Evolutionary conservation across 805 yeast species (phyloP).

Genomic region (Yamadazyma phyllophila): DNA sequence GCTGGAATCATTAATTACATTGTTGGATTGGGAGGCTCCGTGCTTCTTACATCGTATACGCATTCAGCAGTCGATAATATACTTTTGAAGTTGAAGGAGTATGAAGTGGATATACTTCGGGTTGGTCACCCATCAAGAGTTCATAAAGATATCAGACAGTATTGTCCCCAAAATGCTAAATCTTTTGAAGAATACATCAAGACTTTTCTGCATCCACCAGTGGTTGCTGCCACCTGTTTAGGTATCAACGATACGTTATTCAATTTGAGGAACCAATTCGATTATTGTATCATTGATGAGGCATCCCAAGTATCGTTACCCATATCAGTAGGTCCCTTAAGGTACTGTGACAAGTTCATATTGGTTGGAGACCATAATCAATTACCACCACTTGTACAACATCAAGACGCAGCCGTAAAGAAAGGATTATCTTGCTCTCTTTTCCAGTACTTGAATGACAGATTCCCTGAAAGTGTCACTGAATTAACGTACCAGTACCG

Average conservation of each 20-base stretch:
- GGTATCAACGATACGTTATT: slow-evolving; percentile 69
- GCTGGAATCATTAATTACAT: slow-evolving; percentile 67
- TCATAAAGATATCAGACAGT: slow-evolving; percentile 59
- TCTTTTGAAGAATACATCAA: slow-evolving; percentile 46
- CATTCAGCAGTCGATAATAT: slow-evolving; percentile 97
- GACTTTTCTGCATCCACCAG: slow-evolving; percentile 54
- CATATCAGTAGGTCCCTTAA: slow-evolving; percentile 80
- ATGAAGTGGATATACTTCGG: slow-evolving; percentile 49
- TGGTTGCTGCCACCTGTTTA: slow-evolving; percentile 88
- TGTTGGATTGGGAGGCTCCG: slow-evolving; percentile 58
- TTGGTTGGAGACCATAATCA: slow-evolving; percentile 97
- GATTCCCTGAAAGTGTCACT: slow-evolving; percentile 70
- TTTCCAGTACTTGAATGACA: slow-evolving; percentile 70
- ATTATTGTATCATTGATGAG: slow-evolving; percentile 93
- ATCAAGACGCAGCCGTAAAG: slow-evolving; percentile 58
- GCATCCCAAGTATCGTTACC: slow-evolving; percentile 96
- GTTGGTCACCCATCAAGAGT: slow-evolving; percentile 61
- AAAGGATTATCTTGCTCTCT: slow-evolving; percentile 69
- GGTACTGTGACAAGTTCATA: slow-evolving; percentile 74
- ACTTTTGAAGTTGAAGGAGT: slow-evolving; percentile 58
- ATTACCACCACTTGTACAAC: slow-evolving; percentile 80
- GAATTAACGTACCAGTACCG: slow-evolving; percentile 83
- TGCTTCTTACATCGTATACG: slow-evolving; percentile 82
- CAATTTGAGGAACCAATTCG: slow-evolving; percentile 56
- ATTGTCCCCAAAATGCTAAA: slow-evolving; percentile 42